Evolutionary conservation across 169 alveolate species (phyloP).

Genomic region (Neospora caninum): DNA sequence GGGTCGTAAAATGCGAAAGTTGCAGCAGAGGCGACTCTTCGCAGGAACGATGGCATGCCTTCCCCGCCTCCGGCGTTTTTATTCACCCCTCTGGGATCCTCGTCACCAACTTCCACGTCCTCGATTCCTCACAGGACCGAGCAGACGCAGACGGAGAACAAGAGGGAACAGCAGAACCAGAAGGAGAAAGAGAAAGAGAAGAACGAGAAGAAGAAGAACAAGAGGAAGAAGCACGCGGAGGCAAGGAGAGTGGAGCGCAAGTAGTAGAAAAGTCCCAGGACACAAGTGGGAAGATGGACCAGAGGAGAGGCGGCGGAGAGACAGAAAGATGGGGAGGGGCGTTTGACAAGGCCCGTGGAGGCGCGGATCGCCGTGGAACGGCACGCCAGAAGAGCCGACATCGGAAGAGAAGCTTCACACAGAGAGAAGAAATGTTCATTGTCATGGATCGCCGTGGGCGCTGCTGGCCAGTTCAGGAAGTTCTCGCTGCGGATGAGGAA

Average conservation of each 20-base stretch:
- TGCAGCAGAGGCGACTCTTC: background rate
- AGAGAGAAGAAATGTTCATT: background rate
- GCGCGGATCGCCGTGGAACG: too few relatives aligned
- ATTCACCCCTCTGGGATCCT: background rate
- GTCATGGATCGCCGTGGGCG: slow-evolving; percentile 19
- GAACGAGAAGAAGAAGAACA: background rate
- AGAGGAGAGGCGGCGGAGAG: too few relatives aligned
- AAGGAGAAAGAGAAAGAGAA: too few relatives aligned
- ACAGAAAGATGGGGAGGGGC: too few relatives aligned
- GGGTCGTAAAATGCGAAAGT: background rate
- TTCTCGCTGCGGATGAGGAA: background rate
- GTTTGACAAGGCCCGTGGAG: too few relatives aligned
- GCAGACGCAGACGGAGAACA: background rate
- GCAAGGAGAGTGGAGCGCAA: too few relatives aligned
- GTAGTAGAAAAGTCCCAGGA: too few relatives aligned
- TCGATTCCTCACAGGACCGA: background rate
- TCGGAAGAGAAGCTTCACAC: too few relatives aligned
- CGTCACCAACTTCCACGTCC: slow-evolving; percentile 12
- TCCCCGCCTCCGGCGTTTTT: background rate
- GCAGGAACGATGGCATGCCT: background rate
- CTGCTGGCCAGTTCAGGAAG: background rate
- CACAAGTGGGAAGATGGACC: too few relatives aligned
- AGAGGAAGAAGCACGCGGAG: background rate
- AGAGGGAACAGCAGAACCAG: background rate
- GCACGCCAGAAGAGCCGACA: too few relatives aligned